phyloP scores from a whole-genome alignment of 2,329 filamentous ascomycete species.

The Xylaria sp. region DNA sequence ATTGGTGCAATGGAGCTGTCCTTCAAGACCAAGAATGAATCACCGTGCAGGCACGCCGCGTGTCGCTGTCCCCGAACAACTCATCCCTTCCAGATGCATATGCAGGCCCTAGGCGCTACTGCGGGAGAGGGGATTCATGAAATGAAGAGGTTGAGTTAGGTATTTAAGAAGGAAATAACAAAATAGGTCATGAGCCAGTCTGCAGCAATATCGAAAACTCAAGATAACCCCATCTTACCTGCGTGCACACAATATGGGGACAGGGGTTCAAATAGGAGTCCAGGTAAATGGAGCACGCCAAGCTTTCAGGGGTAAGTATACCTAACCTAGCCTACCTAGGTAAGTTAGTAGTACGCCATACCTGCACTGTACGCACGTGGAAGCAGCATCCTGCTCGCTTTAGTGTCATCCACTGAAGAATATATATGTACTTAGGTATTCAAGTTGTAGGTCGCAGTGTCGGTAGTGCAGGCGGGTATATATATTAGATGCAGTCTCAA shows the following conservation, averaged over 20 bases:
- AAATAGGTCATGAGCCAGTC: not conserved
- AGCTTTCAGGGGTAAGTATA: slow-evolving; percentile 25
- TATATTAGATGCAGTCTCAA: not conserved
- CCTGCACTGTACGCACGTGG: not conserved
- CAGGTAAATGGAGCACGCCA: slow-evolving; percentile 15
- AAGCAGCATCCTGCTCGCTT: not conserved
- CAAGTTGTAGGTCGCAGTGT: not conserved
- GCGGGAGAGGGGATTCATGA: slow-evolving; percentile 25
- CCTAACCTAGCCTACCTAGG: too few species aligned
- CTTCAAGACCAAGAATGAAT: not conserved
- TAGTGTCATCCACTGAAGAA: not conserved
- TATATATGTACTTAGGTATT: not conserved
- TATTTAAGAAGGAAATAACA: too few species aligned
- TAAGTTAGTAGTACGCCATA: not conserved
- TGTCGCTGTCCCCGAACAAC: slow-evolving; percentile 13
- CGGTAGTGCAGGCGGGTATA: not conserved
- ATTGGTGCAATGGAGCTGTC: slow-evolving; percentile 10
- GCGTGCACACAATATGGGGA: not conserved
- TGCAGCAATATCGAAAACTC: not conserved
- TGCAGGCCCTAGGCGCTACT: slow-evolving; percentile 21
- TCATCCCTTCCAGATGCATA: slow-evolving; percentile 17
- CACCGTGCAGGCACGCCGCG: slow-evolving; percentile 14
- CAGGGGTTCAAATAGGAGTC: slow-evolving; percentile 25
- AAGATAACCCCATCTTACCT: not conserved
- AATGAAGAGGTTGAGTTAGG: slow-evolving; percentile 8